Percentiles rank a stretch among this genome's conserved stretches.
phyloP scores from a whole-genome alignment of 2,329 filamentous ascomycete genomes.

The Fusarium bulbicola region DNA sequence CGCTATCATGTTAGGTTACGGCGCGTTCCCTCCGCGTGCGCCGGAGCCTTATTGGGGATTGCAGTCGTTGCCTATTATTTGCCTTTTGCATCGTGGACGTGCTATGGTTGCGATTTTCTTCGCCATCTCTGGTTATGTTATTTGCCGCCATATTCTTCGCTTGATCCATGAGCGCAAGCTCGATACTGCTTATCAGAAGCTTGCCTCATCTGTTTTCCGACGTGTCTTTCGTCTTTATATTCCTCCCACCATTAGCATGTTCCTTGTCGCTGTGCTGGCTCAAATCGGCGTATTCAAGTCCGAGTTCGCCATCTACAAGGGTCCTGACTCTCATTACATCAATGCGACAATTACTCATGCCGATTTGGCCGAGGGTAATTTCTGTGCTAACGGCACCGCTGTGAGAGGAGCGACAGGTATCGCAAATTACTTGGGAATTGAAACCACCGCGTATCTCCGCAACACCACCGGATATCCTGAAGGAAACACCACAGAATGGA shows the following conservation, averaged over 20 bases:
- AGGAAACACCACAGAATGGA: slow-evolving; percentile 40
- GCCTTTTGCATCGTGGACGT: slow-evolving; percentile 51
- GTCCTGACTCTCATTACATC: slow-evolving; percentile 51
- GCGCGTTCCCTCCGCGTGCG: slow-evolving; percentile 48
- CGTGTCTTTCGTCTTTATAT: slow-evolving; percentile 53
- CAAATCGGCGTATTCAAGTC: slow-evolving; percentile 50
- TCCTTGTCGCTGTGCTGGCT: slow-evolving; percentile 50
- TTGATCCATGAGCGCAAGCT: slow-evolving; percentile 49
- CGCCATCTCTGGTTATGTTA: slow-evolving; percentile 55
- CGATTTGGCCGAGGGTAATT: slow-evolving; percentile 17
- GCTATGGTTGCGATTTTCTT: slow-evolving; percentile 57
- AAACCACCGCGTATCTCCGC: slow-evolving; percentile 42
- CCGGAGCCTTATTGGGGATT: slow-evolving; percentile 47
- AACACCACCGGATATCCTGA: slow-evolving; percentile 35
- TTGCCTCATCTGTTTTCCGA: slow-evolving; percentile 50
- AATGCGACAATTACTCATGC: slow-evolving; percentile 49
- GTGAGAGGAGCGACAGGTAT: slow-evolving; percentile 43
- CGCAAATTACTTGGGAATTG: slow-evolving; percentile 43
- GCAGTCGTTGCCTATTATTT: slow-evolving; percentile 51
- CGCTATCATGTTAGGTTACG: slow-evolving; percentile 52
- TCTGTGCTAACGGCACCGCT: slow-evolving; percentile 44
- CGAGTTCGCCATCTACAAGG: slow-evolving; percentile 49
- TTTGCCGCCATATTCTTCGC: slow-evolving; percentile 51
- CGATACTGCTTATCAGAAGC: slow-evolving; percentile 48
- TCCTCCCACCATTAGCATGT: slow-evolving; percentile 53